Evolutionary conservation across 352 stramenopile genomes (phyloP).

Genomic region (Phytophthora hybrid): DNA sequence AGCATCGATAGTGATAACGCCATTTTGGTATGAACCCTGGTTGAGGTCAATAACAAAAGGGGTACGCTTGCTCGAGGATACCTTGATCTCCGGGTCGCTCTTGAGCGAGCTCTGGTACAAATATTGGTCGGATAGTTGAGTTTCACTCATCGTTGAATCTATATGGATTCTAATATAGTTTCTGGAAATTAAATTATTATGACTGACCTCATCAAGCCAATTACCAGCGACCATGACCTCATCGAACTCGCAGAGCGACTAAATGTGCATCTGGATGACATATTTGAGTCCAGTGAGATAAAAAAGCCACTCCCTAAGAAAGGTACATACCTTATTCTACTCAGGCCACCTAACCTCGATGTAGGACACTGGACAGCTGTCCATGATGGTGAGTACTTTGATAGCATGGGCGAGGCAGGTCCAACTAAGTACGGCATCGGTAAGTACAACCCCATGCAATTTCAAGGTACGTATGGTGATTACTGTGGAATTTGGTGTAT

Average conservation of each 20-base stretch:
- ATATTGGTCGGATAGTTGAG: too few relatives aligned
- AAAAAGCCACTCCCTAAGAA: too few relatives aligned
- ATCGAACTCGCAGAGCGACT: not conserved
- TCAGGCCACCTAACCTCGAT: too few relatives aligned
- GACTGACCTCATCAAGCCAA: too few relatives aligned
- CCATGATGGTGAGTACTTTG: not conserved
- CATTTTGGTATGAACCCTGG: too few relatives aligned
- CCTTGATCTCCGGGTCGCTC: too few relatives aligned
- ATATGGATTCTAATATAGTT: not conserved
- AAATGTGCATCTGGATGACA: not conserved
- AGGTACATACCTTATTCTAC: too few relatives aligned
- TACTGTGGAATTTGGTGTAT: too few relatives aligned
- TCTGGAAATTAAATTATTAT: not conserved
- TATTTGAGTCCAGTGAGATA: not conserved
- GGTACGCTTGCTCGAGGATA: too few relatives aligned
- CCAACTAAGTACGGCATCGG: not conserved
- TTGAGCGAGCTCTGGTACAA: too few relatives aligned
- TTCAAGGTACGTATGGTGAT: not conserved
- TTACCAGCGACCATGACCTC: not conserved
- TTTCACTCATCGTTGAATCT: not conserved
- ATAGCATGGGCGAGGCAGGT: not conserved
- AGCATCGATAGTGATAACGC: conserved; percentile 10
- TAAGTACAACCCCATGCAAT: not conserved
- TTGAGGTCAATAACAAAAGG: too few relatives aligned
- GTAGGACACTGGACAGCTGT: conserved; percentile 3